A percentile compares a stretch with the other conserved stretches of the same genome.
phyloP scores from a whole-genome alignment of 257 asterid genomes.

The Forsythia viridissima region DNA sequence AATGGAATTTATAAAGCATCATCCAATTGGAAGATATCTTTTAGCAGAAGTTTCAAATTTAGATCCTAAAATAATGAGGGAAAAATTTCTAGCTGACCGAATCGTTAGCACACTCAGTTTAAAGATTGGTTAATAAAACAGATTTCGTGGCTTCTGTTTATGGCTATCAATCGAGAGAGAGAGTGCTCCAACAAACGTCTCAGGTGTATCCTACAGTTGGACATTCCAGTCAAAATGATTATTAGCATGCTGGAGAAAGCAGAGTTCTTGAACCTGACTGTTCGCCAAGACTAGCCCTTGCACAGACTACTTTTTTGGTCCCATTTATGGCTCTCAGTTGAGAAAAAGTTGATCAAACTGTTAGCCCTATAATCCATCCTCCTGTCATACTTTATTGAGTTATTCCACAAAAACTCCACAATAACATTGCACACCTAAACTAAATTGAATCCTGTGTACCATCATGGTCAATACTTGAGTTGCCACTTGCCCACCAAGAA shows the following conservation, averaged over 20 bases:
- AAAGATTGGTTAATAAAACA: too few relatives aligned
- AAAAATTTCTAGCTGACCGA: neutral
- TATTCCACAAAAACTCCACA: neutral
- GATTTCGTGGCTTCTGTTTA: too few relatives aligned
- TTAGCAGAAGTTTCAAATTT: constrained; percentile 7
- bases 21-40: neutral
- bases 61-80: neutral
- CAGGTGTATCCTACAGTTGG: neutral
- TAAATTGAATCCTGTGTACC: neutral
- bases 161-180: neutral
- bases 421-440: neutral
- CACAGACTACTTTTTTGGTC: neutral
- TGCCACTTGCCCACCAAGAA: neutral
- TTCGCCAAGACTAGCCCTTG: neutral
- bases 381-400: neutral
- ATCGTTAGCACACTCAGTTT: neutral
- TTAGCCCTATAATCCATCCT: neutral
- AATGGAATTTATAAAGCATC: neutral
- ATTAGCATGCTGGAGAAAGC: neutral
- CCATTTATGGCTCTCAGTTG: neutral
- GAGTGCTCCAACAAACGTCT: neutral
- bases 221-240: neutral
- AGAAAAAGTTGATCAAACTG: neutral
- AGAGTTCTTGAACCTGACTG: neutral
- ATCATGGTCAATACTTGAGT: neutral